These are phyloP conservation scores for Cunninghamia lanceolata DNA, from an alignment of 75 land plant species.

Conservation along the genomic window DNA sequence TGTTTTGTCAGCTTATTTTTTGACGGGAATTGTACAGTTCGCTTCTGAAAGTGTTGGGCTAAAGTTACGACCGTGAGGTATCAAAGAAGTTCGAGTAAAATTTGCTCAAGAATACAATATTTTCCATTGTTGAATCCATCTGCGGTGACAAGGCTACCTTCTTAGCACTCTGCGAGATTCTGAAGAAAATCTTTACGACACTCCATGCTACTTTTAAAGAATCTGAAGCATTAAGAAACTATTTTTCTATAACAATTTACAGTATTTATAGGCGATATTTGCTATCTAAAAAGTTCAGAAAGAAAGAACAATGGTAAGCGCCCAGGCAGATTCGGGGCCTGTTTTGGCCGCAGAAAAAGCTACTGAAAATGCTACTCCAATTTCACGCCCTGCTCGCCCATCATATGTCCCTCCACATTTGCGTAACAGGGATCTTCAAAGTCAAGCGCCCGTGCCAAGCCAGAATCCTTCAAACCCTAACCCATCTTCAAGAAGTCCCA, in stretches of 20 bases:
- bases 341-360: slow-evolving; percentile 41
- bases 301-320: slow-evolving; percentile 52
- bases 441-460: slow-evolving; percentile 7
- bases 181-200: background rate
- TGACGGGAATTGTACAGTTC: background rate
- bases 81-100: background rate
- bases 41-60: background rate
- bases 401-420: slow-evolving; percentile 88
- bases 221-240: background rate
- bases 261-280: background rate
- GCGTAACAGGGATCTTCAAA: slow-evolving; percentile 36
- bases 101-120: background rate
- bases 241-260: background rate
- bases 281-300: background rate
- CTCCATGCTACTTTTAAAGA: background rate
- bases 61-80: background rate
- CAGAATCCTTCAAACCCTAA: slow-evolving; percentile 7
- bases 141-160: background rate
- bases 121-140: background rate
- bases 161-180: background rate
- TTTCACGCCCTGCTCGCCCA: slow-evolving; percentile 4
- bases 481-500: background rate
- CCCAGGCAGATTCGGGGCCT: slow-evolving; percentile 68
- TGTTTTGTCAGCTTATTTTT: background rate
- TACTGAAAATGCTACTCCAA: background rate